Evolutionary conservation across 176 grass and related monocot species (phyloP).

Genomic region (Aegilops bicornis): DNA sequence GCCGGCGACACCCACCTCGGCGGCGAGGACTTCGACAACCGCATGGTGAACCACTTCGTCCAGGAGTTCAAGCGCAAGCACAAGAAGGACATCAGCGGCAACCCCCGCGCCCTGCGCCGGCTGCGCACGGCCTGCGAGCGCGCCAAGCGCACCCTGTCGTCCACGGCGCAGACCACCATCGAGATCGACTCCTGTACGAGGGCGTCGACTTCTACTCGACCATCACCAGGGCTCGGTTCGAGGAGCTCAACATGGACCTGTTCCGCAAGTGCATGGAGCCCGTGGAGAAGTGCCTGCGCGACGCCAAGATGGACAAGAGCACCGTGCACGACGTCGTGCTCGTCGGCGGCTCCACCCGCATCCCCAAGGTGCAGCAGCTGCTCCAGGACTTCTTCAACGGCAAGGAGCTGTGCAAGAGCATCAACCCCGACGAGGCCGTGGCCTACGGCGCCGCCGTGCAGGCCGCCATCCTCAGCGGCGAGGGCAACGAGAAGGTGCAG

Average conservation of each 20-base stretch:
- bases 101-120: constrained; percentile 64
- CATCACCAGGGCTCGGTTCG: constrained; percentile 78
- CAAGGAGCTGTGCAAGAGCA: constrained; percentile 96
- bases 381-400: constrained; percentile 89
- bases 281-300: constrained; percentile 82
- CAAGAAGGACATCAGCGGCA: constrained; percentile 84
- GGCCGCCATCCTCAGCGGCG: constrained; percentile 84
- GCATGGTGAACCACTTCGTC: constrained; percentile 91
- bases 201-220: constrained; percentile 92
- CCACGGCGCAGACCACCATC: constrained; percentile 88
- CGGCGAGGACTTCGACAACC: constrained; percentile 88
- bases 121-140: constrained; percentile 83
- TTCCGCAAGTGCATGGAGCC: constrained; percentile 97
- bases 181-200: constrained; percentile 90
- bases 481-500: constrained; percentile 89
- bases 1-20: constrained; percentile 92
- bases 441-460: constrained; percentile 86
- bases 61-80: constrained; percentile 86
- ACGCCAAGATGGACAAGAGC: constrained; percentile 98
- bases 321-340: constrained; percentile 78
- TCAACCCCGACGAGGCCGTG: constrained; percentile 93
- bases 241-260: constrained; percentile 97
- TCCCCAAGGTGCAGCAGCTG: constrained; percentile 85
- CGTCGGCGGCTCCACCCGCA: constrained; percentile 74
- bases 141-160: constrained; percentile 89